Evolutionary conservation across 352 stramenopile genomes (phyloP).

Genomic region (Pythium volutum): DNA sequence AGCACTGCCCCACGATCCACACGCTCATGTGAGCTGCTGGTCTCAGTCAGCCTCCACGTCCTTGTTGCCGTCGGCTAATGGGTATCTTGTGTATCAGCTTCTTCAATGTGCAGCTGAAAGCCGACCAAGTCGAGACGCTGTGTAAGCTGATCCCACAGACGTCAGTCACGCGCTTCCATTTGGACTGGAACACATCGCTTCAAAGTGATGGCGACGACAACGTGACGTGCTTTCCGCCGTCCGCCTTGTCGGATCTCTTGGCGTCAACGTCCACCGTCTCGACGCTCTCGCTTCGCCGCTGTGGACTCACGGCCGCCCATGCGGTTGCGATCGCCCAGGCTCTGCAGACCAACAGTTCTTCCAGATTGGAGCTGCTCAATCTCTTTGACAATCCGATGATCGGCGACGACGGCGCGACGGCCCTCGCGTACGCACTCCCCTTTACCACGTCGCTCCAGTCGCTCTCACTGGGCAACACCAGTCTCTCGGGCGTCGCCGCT

Average conservation of each 20-base stretch:
- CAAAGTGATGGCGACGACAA: not conserved
- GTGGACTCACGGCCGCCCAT: conserved; percentile 41
- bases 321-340: conserved; percentile 37
- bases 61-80: not conserved
- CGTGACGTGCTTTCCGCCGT: too few relatives aligned
- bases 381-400: conserved; percentile 60
- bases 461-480: conserved; percentile 66
- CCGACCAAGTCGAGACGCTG: conserved; percentile 48
- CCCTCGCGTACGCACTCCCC: conserved; percentile 52
- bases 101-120: conserved; percentile 56
- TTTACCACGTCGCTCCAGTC: conserved; percentile 56
- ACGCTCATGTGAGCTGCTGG: conserved; percentile 43
- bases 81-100: conserved; percentile 28
- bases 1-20: conserved; percentile 39
- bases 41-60: not conserved
- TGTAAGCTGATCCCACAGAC: conserved; percentile 51
- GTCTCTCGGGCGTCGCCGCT: conserved; percentile 34
- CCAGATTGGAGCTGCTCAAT: conserved; percentile 59
- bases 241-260: conserved; percentile 40
- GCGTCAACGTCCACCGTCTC: conserved; percentile 34
- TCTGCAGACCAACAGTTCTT: conserved; percentile 33
- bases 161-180: conserved; percentile 45
- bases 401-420: conserved; percentile 46
- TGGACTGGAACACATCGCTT: conserved; percentile 60
- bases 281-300: conserved; percentile 62